Base-by-base conservation (phyloP, 2,329 filamentous ascomycete genomes). In the Ophiostoma sp. region DNA sequence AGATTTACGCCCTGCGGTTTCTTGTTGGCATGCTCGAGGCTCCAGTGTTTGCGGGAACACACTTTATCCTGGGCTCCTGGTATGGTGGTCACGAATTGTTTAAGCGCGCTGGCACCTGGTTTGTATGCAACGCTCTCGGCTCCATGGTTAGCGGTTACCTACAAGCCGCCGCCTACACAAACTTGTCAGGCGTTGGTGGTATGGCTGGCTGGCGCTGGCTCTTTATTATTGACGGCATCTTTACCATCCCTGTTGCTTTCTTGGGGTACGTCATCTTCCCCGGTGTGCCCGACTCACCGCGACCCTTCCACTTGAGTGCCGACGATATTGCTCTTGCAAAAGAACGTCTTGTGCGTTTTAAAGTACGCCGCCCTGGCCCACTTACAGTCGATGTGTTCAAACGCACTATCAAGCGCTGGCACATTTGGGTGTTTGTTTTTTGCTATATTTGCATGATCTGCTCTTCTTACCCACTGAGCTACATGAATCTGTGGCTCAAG, bases 191-290 rank as follows among this genome's bases (percentile, higher is more conserved):
- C 0, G 79, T 82, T 1, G 76, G 75, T 8, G 84, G 84, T 0
- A 79, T 85, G 76, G 77, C 81, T 0, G 84, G 84, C 0, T 86
- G 83, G 83, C 76, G 79, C 70, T 84, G 82, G 84, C 77, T 87
- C 0, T 88, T 87, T 68, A 83, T 88, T 13, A 85, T 88, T n/a
- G 85, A 87, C 72, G 84, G 84, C 0, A 79, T 86, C 33, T 86
- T 87, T 74, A 86, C 83, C 1, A 78, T 87, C 4, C 84, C 83
- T 0, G 82, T 87, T 17, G 83, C 84, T 0, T 71, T 86, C 4
- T 76, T 85, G 7, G 84, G 84, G 0, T 86, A 80, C 70, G 68
- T 84, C 13, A 80, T 86, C 13, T 78, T 78, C 65, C 80, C 80
- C 0, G 80, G 79, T 1, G 76, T 81, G 3, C 79, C 80, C 13